Conservation (phyloP, 2,329 filamentous ascomycete species). For the Epichloe sibirici region DNA sequence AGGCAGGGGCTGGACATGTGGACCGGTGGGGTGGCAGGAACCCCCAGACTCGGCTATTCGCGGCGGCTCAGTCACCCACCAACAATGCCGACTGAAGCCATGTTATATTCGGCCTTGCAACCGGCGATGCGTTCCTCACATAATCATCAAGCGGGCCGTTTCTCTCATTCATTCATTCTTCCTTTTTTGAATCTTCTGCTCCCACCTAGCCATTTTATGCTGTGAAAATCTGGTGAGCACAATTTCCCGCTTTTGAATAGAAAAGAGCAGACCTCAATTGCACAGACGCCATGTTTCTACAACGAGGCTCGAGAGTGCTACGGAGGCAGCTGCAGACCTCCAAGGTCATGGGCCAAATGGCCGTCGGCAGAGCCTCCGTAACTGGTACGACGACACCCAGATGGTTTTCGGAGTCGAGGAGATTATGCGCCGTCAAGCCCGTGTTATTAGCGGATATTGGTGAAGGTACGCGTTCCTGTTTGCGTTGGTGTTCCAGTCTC, state of each 20-base stretch:
- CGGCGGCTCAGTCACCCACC: constrained; percentile 18
- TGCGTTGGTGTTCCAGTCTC: too few species aligned
- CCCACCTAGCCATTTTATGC: too few species aligned
- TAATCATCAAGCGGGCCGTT: neutral
- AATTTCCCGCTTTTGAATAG: neutral
- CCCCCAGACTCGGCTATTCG: constrained; percentile 22
- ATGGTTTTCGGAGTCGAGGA: constrained; percentile 39
- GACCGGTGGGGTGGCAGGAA: too few species aligned
- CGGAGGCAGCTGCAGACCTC: constrained; percentile 38
- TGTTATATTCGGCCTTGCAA: constrained; percentile 2
- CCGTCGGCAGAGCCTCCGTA: constrained; percentile 17
- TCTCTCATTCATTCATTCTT: neutral
- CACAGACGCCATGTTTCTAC: constrained; percentile 38
- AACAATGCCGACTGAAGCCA: constrained; percentile 25
- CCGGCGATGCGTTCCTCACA: neutral
- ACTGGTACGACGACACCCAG: constrained; percentile 21
- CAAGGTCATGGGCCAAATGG: constrained; percentile 25
- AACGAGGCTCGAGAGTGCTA: constrained; percentile 36
- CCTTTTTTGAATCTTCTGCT: neutral
- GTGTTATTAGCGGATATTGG: constrained; percentile 78
- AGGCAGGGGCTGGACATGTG: neutral
- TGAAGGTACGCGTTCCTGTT: constrained; percentile 44
- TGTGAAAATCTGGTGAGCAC: too few species aligned
- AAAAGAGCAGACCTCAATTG: neutral
- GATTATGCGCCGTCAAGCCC: constrained; percentile 54